phyloP scores from a whole-genome alignment of 208 protist genomes.

The Trypanosoma vivax region DNA sequence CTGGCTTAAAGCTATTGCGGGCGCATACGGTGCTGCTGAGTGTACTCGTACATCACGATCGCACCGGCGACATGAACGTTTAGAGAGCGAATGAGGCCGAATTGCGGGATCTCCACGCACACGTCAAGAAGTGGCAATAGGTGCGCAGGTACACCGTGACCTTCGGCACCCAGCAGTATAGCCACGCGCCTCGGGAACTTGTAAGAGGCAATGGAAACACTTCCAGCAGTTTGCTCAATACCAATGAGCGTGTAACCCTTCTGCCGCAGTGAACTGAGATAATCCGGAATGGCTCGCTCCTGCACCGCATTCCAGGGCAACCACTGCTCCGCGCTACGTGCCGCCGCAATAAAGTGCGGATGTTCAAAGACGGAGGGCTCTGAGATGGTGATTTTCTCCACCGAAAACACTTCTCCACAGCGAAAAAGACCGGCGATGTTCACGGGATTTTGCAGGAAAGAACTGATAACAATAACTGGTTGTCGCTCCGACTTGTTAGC shows the following conservation, averaged over 20 bases:
- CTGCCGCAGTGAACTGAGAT: slow-evolving; percentile 47
- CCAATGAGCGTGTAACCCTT: slow-evolving; percentile 84
- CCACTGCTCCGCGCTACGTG: slow-evolving; percentile 87
- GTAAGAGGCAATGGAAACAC: slow-evolving; percentile 66
- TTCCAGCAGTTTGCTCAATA: slow-evolving; percentile 86
- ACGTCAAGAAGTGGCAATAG: slow-evolving; percentile 74
- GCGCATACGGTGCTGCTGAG: slow-evolving; percentile 70
- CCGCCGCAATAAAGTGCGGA: slow-evolving; percentile 82
- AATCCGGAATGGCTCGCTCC: slow-evolving; percentile 40
- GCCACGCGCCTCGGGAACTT: slow-evolving; percentile 58
- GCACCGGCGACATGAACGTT: slow-evolving; percentile 91
- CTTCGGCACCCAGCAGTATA: slow-evolving; percentile 83
- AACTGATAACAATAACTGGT: slow-evolving; percentile 76
- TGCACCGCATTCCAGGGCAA: slow-evolving; percentile 73
- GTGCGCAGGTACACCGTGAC: slow-evolving; percentile 81
- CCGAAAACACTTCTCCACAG: slow-evolving; percentile 84
- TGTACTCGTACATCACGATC: slow-evolving; percentile 90
- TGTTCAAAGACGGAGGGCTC: slow-evolving; percentile 76
- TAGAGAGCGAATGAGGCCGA: slow-evolving; percentile 84
- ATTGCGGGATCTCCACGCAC: slow-evolving; percentile 91
- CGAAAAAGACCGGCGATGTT: slow-evolving; percentile 87
- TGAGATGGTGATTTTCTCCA: slow-evolving; percentile 71
- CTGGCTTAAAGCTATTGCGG: neutral
- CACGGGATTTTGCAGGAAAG: slow-evolving; percentile 81
- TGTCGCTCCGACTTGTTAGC: slow-evolving; percentile 44